These are phyloP conservation scores for Naematelia aurantialba DNA, from an alignment of 768 basidiomycete species.

Conservation along the genomic window DNA sequence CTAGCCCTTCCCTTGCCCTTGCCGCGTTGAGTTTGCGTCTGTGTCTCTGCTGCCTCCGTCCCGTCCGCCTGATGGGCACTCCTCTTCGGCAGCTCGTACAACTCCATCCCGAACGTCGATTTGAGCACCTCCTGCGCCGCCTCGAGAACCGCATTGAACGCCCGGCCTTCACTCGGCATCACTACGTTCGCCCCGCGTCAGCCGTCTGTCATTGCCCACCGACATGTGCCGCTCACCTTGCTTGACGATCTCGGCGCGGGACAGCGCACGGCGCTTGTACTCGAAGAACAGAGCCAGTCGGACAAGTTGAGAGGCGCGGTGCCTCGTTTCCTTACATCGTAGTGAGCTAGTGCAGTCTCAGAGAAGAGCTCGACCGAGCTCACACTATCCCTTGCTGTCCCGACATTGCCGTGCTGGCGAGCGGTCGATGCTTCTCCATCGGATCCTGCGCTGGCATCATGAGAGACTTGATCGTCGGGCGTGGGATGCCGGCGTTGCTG, in stretches of 20 bases:
- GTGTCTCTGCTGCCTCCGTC: constrained; percentile 6
- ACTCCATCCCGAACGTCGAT: constrained; percentile 74
- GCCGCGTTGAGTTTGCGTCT: constrained; percentile 17
- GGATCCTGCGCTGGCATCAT: background rate
- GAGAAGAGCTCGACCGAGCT: constrained; percentile 6
- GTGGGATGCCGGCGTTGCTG: no score
- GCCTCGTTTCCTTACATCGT: background rate
- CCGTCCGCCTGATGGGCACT: constrained; percentile 13
- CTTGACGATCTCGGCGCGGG: constrained; percentile 80
- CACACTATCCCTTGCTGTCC: constrained; percentile 57
- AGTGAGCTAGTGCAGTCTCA: background rate
- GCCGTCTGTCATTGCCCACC: no score
- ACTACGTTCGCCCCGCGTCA: constrained; percentile 48
- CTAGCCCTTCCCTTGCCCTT: constrained; percentile 28
- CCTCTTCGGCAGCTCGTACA: constrained; percentile 61
- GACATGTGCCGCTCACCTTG: constrained; percentile 57
- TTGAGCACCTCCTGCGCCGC: constrained; percentile 64
- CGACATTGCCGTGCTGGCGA: background rate
- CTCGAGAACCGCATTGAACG: constrained; percentile 65
- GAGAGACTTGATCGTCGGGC: background rate
- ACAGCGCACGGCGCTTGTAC: constrained; percentile 63
- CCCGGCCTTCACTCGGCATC: constrained; percentile 55
- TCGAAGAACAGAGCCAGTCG: constrained; percentile 79
- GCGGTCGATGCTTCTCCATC: background rate
- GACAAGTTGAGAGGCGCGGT: constrained; percentile 55